Percentiles rank a stretch among this genome's conserved stretches.
Conservation (phyloP, 2,329 filamentous ascomycete species). For the Tothia fuscella region DNA sequence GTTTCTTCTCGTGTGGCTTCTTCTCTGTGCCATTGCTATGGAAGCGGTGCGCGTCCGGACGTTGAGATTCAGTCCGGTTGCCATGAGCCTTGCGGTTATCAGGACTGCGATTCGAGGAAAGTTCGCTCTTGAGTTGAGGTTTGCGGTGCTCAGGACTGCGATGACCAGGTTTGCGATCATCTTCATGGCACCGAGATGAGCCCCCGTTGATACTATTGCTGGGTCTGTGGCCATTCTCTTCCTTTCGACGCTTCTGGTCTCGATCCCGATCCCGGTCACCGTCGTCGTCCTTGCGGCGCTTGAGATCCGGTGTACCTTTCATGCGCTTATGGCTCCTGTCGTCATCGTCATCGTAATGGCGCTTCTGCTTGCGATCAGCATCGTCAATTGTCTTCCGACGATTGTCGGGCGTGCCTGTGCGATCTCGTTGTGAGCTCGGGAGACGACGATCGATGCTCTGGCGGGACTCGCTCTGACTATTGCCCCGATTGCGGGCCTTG, state of each 20-base stretch:
- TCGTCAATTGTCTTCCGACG: slow-evolving; percentile 17
- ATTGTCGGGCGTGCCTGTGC: slow-evolving; percentile 32
- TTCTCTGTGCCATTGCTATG: slow-evolving; percentile 1
- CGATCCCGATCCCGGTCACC: too few relatives aligned
- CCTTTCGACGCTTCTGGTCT: slow-evolving; percentile 1
- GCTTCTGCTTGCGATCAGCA: slow-evolving; percentile 3
- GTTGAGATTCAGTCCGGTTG: neutral
- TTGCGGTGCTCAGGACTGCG: slow-evolving; percentile 3
- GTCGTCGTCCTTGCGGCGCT: slow-evolving; percentile 3
- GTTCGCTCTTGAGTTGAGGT: too few relatives aligned
- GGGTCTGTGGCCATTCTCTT: too few relatives aligned
- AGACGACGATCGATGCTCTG: slow-evolving; percentile 26
- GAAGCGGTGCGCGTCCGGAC: slow-evolving; percentile 1
- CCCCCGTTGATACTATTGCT: slow-evolving; percentile 3
- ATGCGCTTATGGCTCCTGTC: neutral
- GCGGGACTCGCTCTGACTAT: slow-evolving; percentile 26
- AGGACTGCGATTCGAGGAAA: too few relatives aligned
- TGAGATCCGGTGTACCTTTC: neutral
- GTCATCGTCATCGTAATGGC: neutral
- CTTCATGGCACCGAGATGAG: neutral
- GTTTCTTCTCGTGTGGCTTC: neutral
- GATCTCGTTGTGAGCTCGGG: slow-evolving; percentile 17
- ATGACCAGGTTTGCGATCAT: neutral
- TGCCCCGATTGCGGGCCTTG: slow-evolving; percentile 23
- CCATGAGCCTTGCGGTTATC: slow-evolving; percentile 1